A percentile compares a stretch with the other conserved stretches of the same genome.
Evolutionary conservation across 108 stramenopile species (phyloP).

Genomic region (Thalassiosira profunda): DNA sequence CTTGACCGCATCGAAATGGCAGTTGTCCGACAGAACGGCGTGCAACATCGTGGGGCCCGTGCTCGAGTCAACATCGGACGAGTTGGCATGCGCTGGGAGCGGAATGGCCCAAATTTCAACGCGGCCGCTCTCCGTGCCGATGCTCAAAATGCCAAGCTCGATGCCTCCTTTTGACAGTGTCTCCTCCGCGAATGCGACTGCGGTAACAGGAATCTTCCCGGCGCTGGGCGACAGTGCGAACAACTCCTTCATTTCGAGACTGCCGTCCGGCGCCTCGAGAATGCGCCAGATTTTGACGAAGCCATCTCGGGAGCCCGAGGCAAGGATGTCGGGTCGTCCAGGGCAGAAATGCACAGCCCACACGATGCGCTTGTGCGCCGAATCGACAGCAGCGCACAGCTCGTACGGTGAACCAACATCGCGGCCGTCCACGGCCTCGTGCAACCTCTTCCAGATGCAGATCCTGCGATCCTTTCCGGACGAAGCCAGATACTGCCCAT

Average conservation of each 20-base stretch:
- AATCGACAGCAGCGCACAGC: slow-evolving; percentile 67
- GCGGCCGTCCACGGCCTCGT: neutral
- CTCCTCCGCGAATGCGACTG: slow-evolving; percentile 74
- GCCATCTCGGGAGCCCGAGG: slow-evolving; percentile 87
- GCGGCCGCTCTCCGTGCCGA: slow-evolving; percentile 82
- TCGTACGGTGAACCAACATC: slow-evolving; percentile 23
- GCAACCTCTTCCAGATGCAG: slow-evolving; percentile 76
- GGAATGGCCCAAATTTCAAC: slow-evolving; percentile 79
- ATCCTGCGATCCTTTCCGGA: slow-evolving; percentile 90
- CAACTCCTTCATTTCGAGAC: slow-evolving; percentile 37
- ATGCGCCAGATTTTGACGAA: slow-evolving; percentile 82
- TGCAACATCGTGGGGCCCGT: slow-evolving; percentile 26
- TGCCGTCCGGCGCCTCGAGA: slow-evolving; percentile 18
- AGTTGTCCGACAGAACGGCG: slow-evolving; percentile 16
- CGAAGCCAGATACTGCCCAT: slow-evolving; percentile 78
- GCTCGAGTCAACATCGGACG: neutral
- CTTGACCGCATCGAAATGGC: slow-evolving; percentile 46
- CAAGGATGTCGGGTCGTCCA: slow-evolving; percentile 61
- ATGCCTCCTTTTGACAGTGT: neutral
- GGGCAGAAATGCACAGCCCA: slow-evolving; percentile 88
- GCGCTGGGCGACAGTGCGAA: slow-evolving; percentile 45
- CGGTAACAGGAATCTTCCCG: slow-evolving; percentile 77
- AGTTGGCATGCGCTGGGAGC: neutral
- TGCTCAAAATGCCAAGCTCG: slow-evolving; percentile 48
- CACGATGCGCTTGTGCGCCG: slow-evolving; percentile 90